Evolutionary conservation across 805 yeast species (phyloP).

Genomic region (Zygoascus biomembranicola): DNA sequence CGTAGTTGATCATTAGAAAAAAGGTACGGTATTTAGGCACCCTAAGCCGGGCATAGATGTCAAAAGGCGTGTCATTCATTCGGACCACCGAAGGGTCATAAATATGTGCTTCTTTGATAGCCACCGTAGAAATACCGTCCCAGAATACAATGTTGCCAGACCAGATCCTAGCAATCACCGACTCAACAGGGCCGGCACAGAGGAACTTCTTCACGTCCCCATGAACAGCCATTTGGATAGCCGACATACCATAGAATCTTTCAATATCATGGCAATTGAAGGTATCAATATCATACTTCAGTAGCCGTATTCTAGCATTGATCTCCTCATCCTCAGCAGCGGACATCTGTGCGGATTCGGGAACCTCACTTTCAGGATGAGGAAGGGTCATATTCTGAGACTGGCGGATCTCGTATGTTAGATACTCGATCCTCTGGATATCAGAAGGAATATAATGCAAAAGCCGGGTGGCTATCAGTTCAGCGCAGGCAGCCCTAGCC

Average conservation of each 20-base stretch:
- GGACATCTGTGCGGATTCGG: neutral
- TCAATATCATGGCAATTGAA: neutral
- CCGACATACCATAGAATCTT: slow-evolving; percentile 3
- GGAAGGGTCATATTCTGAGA: neutral
- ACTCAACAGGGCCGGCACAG: slow-evolving; percentile 21
- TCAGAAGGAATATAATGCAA: slow-evolving; percentile 20
- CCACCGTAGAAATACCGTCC: slow-evolving; percentile 22
- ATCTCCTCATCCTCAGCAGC: neutral
- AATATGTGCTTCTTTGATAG: slow-evolving; percentile 20
- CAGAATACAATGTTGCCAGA: slow-evolving; percentile 28
- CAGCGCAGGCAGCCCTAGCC: slow-evolving; percentile 26
- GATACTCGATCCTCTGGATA: slow-evolving; percentile 10
- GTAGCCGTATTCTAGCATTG: neutral
- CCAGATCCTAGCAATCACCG: slow-evolving; percentile 25
- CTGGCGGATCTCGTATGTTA: slow-evolving; percentile 12
- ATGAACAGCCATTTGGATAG: slow-evolving; percentile 11
- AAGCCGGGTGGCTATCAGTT: slow-evolving; percentile 23
- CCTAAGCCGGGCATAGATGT: slow-evolving; percentile 24
- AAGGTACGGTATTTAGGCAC: slow-evolving; percentile 26
- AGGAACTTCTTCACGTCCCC: slow-evolving; percentile 23
- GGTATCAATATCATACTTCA: neutral
- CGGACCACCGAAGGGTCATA: slow-evolving; percentile 8
- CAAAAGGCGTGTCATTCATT: slow-evolving; percentile 9
- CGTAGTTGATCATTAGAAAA: slow-evolving; percentile 24
- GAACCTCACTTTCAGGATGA: neutral